Percentiles rank a stretch among this genome's conserved stretches.
Conservation (phyloP, 139 green algal genomes). For the Haematococcus lacustris region DNA sequence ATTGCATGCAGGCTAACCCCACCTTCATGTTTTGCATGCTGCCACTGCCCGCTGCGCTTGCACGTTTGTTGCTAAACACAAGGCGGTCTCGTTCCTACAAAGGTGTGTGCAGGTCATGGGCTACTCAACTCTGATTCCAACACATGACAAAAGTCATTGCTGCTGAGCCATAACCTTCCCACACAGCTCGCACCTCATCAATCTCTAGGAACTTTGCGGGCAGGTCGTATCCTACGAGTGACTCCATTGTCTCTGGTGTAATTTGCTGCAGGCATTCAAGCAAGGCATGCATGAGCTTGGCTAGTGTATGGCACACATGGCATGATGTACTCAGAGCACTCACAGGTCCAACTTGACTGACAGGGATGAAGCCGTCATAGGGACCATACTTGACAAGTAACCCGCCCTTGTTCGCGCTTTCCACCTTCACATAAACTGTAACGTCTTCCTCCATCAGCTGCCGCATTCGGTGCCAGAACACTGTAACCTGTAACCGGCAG, state of each 20-base stretch:
- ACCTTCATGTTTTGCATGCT: neutral
- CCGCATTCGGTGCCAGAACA: slow-evolving; percentile 66
- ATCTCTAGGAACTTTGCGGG: slow-evolving; percentile 92
- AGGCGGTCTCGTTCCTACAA: slow-evolving; percentile 2
- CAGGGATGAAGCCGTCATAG: slow-evolving; percentile 76
- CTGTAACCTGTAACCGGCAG: slow-evolving; percentile 33
- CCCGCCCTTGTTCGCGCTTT: slow-evolving; percentile 69
- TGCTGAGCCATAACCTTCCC: too few species aligned
- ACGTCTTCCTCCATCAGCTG: slow-evolving; percentile 79
- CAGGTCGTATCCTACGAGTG: slow-evolving; percentile 69
- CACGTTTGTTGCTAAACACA: slow-evolving; percentile 5
- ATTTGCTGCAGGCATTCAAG: slow-evolving; percentile 34
- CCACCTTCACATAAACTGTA: slow-evolving; percentile 63
- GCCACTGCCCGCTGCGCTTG: neutral
- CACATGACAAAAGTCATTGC: too few species aligned
- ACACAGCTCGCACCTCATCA: slow-evolving; percentile 76
- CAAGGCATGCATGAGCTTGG: too few species aligned
- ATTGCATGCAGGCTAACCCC: too few species aligned
- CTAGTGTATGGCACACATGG: too few species aligned
- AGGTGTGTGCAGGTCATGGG: too few species aligned
- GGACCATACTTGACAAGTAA: slow-evolving; percentile 67
- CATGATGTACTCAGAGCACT: too few species aligned
- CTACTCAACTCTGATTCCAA: too few species aligned
- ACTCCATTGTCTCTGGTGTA: slow-evolving; percentile 55
- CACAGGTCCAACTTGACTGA: slow-evolving; percentile 56